These are phyloP conservation scores for Penicillium malachiteum DNA, from an alignment of 495 filamentous ascomycete species.

Conservation along the genomic window DNA sequence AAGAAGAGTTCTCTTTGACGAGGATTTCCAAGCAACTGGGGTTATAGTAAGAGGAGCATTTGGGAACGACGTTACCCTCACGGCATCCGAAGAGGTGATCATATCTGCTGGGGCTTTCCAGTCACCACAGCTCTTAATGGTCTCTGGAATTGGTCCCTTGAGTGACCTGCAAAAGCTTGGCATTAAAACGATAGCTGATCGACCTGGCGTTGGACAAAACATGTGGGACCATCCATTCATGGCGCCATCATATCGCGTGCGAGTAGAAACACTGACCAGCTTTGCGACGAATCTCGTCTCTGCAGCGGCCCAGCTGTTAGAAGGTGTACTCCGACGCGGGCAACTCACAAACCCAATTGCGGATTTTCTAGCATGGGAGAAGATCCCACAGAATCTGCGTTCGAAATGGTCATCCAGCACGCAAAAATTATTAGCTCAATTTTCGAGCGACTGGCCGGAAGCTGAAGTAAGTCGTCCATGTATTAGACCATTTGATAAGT, in stretches of 20 bases:
- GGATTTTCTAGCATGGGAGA: slow-evolving; percentile 51
- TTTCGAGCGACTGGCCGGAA: slow-evolving; percentile 59
- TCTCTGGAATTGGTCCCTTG: slow-evolving; percentile 13
- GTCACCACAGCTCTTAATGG: slow-evolving; percentile 17
- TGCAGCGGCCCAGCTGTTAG: slow-evolving; percentile 12
- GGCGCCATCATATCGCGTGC: slow-evolving; percentile 14
- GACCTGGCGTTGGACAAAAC: slow-evolving; percentile 18
- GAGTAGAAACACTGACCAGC: slow-evolving; percentile 23
- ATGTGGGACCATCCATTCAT: slow-evolving; percentile 22
- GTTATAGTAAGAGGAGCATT: slow-evolving; percentile 18
- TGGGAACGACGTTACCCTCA: slow-evolving; percentile 15
- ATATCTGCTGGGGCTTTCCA: slow-evolving; percentile 18
- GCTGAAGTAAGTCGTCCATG: slow-evolving; percentile 38
- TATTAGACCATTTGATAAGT: no score
- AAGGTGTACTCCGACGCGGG: slow-evolving; percentile 21
- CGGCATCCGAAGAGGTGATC: slow-evolving; percentile 16
- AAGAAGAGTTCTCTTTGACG: slow-evolving; percentile 26
- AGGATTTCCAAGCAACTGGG: slow-evolving; percentile 20
- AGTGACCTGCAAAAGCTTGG: slow-evolving; percentile 3
- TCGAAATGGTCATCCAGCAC: slow-evolving; percentile 21
- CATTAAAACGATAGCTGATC: slow-evolving; percentile 7
- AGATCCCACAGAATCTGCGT: slow-evolving; percentile 39
- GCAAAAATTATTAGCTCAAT: slow-evolving; percentile 25
- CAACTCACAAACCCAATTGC: slow-evolving; percentile 34
- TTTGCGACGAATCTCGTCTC: slow-evolving; percentile 12